Conservation (phyloP, 2,329 filamentous ascomycete species). For the Fusarium neocosmosporiellum region DNA sequence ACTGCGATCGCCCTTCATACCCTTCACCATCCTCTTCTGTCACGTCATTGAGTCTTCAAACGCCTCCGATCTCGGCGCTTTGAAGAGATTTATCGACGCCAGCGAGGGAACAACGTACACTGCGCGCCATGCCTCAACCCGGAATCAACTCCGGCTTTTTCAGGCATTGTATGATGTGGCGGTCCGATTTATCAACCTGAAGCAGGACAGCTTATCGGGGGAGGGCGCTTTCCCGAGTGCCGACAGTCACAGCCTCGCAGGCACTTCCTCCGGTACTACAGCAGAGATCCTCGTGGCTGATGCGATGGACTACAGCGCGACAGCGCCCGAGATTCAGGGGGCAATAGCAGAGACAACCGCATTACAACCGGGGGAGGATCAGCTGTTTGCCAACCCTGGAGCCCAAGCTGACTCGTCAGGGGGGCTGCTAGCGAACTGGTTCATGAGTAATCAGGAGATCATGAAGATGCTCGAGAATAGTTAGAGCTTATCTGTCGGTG, state of each 20-base stretch:
- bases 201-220: neutral
- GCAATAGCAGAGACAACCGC: neutral
- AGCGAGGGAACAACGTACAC: neutral
- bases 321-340: neutral
- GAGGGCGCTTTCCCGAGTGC: neutral
- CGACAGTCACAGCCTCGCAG: neutral
- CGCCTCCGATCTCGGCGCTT: constrained; percentile 50
- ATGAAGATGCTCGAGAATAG: neutral
- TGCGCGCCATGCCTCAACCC: neutral
- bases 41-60: constrained; percentile 52
- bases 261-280: neutral
- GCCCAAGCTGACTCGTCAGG: neutral
- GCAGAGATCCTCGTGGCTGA: neutral
- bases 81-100: neutral
- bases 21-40: constrained; percentile 43
- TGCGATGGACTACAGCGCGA: neutral
- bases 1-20: constrained; percentile 37
- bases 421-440: neutral
- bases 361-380: neutral
- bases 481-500: neutral
- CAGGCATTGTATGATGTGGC: neutral
- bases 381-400: neutral
- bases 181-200: neutral
- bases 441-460: neutral
- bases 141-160: neutral